Evolutionary conservation across 495 filamentous ascomycete species (phyloP).

Genomic region (Chaetomium cochliodes): DNA sequence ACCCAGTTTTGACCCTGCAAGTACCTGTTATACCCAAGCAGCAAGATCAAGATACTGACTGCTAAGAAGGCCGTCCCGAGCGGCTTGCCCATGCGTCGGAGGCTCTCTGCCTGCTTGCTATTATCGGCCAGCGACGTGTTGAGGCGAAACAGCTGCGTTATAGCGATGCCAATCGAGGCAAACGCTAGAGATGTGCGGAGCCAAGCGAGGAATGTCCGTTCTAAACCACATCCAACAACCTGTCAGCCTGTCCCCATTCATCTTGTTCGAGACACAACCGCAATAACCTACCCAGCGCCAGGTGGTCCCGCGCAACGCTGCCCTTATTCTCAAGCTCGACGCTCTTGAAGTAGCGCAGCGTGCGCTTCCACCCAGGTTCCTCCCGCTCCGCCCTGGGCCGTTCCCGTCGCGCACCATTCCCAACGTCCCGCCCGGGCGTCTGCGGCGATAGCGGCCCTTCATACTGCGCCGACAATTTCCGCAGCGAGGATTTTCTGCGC

Average conservation of each 20-base stretch:
- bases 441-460: constrained; percentile 11
- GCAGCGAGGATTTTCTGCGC: constrained; percentile 23
- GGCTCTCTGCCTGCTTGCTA: constrained; percentile 38
- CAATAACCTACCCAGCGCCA: constrained; percentile 71
- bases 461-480: constrained; percentile 17
- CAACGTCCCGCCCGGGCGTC: background rate
- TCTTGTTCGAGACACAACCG: background rate
- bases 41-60: constrained; percentile 80
- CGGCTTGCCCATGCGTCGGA: constrained; percentile 83
- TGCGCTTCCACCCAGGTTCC: constrained; percentile 38
- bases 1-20: constrained; percentile 77
- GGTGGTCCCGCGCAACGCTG: constrained; percentile 89
- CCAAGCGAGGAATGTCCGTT: constrained; percentile 97
- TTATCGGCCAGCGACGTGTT: constrained; percentile 62
- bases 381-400: constrained; percentile 27
- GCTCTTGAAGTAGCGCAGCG: constrained; percentile 69
- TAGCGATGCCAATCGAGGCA: constrained; percentile 91
- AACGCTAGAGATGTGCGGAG: constrained; percentile 93
- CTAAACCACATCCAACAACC: constrained; percentile 45
- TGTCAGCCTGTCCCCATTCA: constrained; percentile 9
- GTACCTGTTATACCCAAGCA: constrained; percentile 70
- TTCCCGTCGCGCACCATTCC: constrained; percentile 21
- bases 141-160: constrained; percentile 94
- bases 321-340: constrained; percentile 96
- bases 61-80: constrained; percentile 90